A percentile compares a stretch with the other conserved stretches of the same genome.
Evolutionary conservation across 345 rosid genomes (phyloP).

Genomic region (Bruguiera parviflora): DNA sequence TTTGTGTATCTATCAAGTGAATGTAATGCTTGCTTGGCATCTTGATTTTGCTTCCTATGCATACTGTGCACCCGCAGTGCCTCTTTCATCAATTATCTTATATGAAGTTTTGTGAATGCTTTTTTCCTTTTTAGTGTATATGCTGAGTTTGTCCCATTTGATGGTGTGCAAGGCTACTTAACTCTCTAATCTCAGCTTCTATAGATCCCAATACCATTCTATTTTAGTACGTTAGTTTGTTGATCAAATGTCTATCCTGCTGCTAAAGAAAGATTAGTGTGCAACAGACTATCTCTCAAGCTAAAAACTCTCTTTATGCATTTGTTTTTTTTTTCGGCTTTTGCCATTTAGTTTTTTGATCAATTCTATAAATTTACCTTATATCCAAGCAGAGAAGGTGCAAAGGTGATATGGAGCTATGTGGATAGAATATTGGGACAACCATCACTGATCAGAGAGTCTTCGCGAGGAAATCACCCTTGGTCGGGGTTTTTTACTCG

Average conservation of each 20-base stretch:
- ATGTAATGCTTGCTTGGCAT: background rate
- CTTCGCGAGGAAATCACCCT: slow-evolving; percentile 94
- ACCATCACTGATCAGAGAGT: slow-evolving; percentile 93
- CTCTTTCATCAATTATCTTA: too few species aligned
- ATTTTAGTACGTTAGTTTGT: background rate
- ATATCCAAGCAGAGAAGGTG: slow-evolving; percentile 78
- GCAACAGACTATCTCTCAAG: background rate
- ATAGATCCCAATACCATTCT: background rate
- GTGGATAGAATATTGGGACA: slow-evolving; percentile 96
- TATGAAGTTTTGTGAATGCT: background rate
- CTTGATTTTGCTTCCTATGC: too few species aligned
- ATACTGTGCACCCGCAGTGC: too few species aligned
- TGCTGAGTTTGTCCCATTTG: background rate
- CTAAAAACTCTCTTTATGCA: background rate
- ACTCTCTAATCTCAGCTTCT: background rate
- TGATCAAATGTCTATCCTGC: too few species aligned
- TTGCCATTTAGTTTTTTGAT: background rate
- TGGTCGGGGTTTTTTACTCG: slow-evolving; percentile 77
- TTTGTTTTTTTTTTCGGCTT: background rate
- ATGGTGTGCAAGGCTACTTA: background rate
- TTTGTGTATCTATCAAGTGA: too few species aligned
- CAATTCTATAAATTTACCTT: slow-evolving; percentile 3
- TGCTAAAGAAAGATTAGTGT: too few species aligned
- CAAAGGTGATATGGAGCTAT: slow-evolving; percentile 94
- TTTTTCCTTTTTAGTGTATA: background rate